Percentiles rank a stretch among this genome's conserved stretches.
Conservation (phyloP, 805 yeast genomes). For the Saturnispora saitoi region DNA sequence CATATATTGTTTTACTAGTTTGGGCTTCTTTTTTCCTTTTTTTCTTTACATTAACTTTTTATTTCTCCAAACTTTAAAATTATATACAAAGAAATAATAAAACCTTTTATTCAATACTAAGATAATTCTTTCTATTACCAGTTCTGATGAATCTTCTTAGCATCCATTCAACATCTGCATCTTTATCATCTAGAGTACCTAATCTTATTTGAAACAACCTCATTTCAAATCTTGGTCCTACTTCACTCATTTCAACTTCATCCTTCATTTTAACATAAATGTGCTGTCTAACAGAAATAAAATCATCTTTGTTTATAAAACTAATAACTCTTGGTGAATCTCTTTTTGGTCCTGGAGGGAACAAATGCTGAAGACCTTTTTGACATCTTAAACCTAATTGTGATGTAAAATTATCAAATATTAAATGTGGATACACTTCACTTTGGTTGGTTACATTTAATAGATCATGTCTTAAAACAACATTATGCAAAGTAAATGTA, state of each 20-base stretch:
- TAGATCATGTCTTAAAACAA: conserved; percentile 87
- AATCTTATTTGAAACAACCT: conserved; percentile 76
- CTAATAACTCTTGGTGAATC: conserved; percentile 89
- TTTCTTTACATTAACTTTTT: background rate
- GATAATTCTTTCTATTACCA: conserved; percentile 88
- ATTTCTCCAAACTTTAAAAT: background rate
- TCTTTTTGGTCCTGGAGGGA: conserved; percentile 94
- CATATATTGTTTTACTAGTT: background rate
- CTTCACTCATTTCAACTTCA: conserved; percentile 84
- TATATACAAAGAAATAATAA: background rate
- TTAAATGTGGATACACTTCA: conserved; percentile 88
- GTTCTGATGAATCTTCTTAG: conserved; percentile 88
- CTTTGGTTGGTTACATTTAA: conserved; percentile 77
- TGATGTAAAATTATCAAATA: conserved; percentile 82
- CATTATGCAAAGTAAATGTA: conserved; percentile 88
- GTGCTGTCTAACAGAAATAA: conserved; percentile 90
- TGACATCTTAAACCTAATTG: conserved; percentile 76
- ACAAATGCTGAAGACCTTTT: conserved; percentile 74
- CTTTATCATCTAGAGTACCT: conserved; percentile 90
- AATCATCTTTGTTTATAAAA: conserved; percentile 85
- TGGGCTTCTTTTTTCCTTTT: background rate
- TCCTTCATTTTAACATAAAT: conserved; percentile 85
- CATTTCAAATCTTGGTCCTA: conserved; percentile 99
- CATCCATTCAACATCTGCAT: conserved; percentile 98
- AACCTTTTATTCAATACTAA: conserved; percentile 29